Evolutionary conservation across 2,329 filamentous ascomycete species (phyloP).

Genomic region (Rasamsonia emersonii): DNA sequence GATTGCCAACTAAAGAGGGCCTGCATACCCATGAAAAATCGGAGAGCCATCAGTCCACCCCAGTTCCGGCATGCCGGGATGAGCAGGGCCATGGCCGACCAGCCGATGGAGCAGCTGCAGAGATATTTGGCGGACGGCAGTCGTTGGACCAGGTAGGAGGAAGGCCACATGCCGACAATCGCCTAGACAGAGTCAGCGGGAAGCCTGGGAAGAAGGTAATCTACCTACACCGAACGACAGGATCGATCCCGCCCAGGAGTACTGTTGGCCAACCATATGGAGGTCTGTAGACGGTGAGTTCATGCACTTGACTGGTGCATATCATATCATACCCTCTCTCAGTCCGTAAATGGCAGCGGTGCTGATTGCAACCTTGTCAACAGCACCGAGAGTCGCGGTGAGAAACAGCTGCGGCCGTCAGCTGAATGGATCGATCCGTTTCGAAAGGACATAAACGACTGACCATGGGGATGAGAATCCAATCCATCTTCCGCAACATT

Average conservation of each 20-base stretch:
- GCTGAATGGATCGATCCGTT: not conserved
- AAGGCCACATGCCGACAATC: slow-evolving; percentile 38
- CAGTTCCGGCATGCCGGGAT: slow-evolving; percentile 7
- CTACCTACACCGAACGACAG: slow-evolving; percentile 17
- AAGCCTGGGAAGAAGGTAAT: not conserved
- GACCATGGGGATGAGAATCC: slow-evolving; percentile 47
- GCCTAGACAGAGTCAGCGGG: slow-evolving; percentile 30
- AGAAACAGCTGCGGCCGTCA: slow-evolving; percentile 13
- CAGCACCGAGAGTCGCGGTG: slow-evolving; percentile 20
- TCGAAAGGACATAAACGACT: slow-evolving; percentile 20
- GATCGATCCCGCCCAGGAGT: slow-evolving; percentile 39
- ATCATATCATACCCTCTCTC: slow-evolving; percentile 17
- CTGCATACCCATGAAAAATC: slow-evolving; percentile 28
- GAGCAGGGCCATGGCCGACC: slow-evolving; percentile 7
- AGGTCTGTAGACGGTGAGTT: slow-evolving; percentile 29
- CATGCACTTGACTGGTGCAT: not conserved
- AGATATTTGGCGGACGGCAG: slow-evolving; percentile 23
- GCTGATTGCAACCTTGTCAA: slow-evolving; percentile 22
- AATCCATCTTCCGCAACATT: slow-evolving; percentile 47
- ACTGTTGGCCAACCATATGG: slow-evolving; percentile 42
- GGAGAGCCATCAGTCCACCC: slow-evolving; percentile 6
- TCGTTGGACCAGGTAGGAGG: slow-evolving; percentile 35
- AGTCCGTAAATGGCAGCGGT: slow-evolving; percentile 47
- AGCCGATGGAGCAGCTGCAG: slow-evolving; percentile 8
- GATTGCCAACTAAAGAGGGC: no score